Evolutionary conservation across 2,329 filamentous ascomycete genomes (phyloP), one percentile per base, ranked within the genome.

Genomic region (Beauveria scarabaeidicola): DNA sequence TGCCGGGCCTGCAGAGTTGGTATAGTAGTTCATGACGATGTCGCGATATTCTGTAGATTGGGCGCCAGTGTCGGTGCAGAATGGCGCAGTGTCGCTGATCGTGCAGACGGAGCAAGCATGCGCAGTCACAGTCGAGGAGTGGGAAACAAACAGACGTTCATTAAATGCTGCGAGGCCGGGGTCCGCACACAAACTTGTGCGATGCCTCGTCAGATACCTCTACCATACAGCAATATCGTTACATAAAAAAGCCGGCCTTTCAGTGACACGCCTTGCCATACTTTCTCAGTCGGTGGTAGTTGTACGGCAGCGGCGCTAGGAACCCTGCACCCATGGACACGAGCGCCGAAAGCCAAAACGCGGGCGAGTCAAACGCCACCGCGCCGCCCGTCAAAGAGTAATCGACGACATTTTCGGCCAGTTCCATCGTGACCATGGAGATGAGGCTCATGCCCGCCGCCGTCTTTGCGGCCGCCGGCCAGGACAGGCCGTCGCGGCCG

Each of bases 361-460:
- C 62, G 0, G 78, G 76, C 27, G 76, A 74, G 1, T 74, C 71
- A 11, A 83, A 66, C 0, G 72, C 69, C 1, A 83, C 76, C 1
- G 74, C 65, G 0, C 81, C 81, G 0, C 80, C 79, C 0, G 81
- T 84, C 0, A 84, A 69, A 60, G 79, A 75, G 60, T 79, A 83
- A 61, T 84, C 81, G 3, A 84, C 80, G 0, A 71, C 61, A 62
- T 84, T 84, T 64, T 83, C 77, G 0, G 77, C 80, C 3, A 73
- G 62, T 65, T 84, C 81, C 81, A 84, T 84, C 0, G 81, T 79
- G 2, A 82, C 10, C 81, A 84, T 84, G 0, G 81, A 83, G 10
- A 83, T 77, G 52, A 82, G 68, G 60, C 81, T 83, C 81, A 84
- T 84, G 1, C 81, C 81, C 23, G 77, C 75, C 0, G 81, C 81